Percentiles rank a stretch among this genome's conserved stretches.
phyloP scores from a whole-genome alignment of 2,329 filamentous ascomycete species.

The Ustulina deusta region DNA sequence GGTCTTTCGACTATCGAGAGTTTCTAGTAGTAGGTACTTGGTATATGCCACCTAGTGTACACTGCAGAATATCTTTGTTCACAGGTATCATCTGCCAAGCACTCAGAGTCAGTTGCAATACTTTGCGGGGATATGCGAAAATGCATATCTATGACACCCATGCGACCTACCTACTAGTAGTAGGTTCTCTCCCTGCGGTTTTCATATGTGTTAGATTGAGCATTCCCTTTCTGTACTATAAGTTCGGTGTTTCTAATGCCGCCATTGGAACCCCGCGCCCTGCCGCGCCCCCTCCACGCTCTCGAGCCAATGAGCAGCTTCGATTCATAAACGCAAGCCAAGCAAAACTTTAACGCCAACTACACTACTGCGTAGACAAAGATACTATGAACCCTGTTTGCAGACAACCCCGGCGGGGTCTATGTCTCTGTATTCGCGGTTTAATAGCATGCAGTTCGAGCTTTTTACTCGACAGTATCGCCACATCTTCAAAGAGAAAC shows the following conservation, averaged over 20 bases:
- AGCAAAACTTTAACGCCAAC: slow-evolving; percentile 2
- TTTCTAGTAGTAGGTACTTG: not conserved
- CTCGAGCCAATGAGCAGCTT: not conserved
- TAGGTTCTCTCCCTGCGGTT: not conserved
- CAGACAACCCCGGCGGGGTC: not conserved
- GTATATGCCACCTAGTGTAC: too few relatives aligned
- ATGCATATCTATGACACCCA: slow-evolving; percentile 12
- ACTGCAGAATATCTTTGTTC: not conserved
- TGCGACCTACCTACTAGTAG: not conserved
- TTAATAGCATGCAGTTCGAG: not conserved
- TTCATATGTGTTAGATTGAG: not conserved
- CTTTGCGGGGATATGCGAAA: slow-evolving; percentile 2
- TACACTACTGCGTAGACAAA: too few relatives aligned
- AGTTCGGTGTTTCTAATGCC: slow-evolving; percentile 17
- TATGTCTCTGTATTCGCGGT: not conserved
- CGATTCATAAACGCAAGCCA: not conserved
- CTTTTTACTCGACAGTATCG: not conserved
- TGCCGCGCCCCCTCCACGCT: slow-evolving; percentile 42
- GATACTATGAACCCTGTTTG: not conserved
- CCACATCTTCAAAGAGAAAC: not conserved
- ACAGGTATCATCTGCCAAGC: slow-evolving; percentile 1
- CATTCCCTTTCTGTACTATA: not conserved
- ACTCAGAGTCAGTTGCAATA: not conserved
- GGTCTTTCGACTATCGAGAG: not conserved
- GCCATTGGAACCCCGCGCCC: slow-evolving; percentile 44